Base-by-base conservation (phyloP, 73 alveolate genomes). In the Paramecium tetraurelia region DNA sequence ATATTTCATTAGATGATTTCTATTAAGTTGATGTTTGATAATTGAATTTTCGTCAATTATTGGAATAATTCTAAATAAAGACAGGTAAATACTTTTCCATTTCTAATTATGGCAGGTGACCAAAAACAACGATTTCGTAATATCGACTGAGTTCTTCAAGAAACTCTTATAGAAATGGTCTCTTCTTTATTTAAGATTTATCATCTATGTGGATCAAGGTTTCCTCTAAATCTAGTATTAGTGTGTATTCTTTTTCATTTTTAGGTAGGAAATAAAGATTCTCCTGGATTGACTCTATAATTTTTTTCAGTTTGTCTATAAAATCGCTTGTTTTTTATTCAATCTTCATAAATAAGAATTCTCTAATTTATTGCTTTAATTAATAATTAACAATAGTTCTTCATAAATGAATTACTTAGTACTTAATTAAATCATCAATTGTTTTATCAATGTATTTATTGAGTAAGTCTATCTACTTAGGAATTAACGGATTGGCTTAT, bases 151-250 rank as follows among this genome's bases (percentile, higher is more conserved):
- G 71, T 88, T 86, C 95, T 85, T 85, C 86, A 59, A 97, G 92
- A 71, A 97, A 96, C 53, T 96, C 97, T 58, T 93, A 95, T 11
- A 98, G 92, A 69, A 95, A 96, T 6, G 99, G 99, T 33, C 92
- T 83, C 9, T 24, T 35, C 53, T 24, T 14, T 22, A 83, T 22
- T 46, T 63, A 63, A 31, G 24, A 0, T 1, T 63, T 12, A 27
- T 86, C 16, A 83, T 93, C 93, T 50, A 84, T 96, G 83, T 96
- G 98, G 10, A 97, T 95, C 69, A 97, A 92, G 14, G 99, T 97
- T 86, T 97, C 99, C 85, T 97, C 99, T 40, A 97, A 72, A 93
- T 97, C 99, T 20, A 96, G 88, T 33, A 97, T 97, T 85, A 97
- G 92, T n/a, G 98, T 93, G 58, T 89, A 94, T 36, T 72, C 93